Base-by-base conservation (phyloP, 202 grass and related monocot genomes). In the Elaeis oleifera region DNA sequence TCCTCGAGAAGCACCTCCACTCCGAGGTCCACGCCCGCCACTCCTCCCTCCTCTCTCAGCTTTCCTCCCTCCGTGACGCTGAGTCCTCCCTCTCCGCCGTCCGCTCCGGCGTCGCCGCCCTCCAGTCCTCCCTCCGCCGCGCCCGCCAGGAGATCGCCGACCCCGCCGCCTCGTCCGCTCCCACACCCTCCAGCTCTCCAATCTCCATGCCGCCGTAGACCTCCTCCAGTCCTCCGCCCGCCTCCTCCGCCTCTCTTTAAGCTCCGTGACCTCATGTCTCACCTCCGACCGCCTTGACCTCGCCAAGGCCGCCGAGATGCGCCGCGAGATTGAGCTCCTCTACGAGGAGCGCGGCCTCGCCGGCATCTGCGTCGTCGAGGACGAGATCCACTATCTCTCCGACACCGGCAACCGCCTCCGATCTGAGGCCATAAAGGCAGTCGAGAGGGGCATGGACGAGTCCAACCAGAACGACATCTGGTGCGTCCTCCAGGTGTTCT, bases 401-500 rank as follows among this genome's bases (percentile, higher is more conserved):
- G 85, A 86, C 7, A 77, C 85, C 3, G 85, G 83, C 5, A 68
- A 67, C 18, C 84, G 79, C 21, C 75, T 97, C 25, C 85, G 94
- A n/a, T 76, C 65, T 7, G 94, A 92, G 56, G 88, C 94, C 9
- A 79, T 82, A 2, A 78, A 83, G 2, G 80, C 87, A 2, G 81
- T 90, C 25, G 94, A 97, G 56, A 72, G 72, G 16, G 94, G 88
- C 23, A 51, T 92, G 17, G 60, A 84, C 0, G 85, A 88, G 51
- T 97, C 84, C 50, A 97, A 97, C 81, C 88, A 97, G 82, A 97
- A 97, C 58, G 94, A 92, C 54, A 67, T 97, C 51, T 97, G 94
- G 94, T 80, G 84, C 17, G 88, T 88, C 22, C 79, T 97, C n/a
- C 94, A 92, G 77, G 94, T 97, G 32, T 97, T 88, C 77, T 89